Percentiles rank a stretch among this genome's conserved stretches.
These are phyloP conservation scores for Sistotremastrum suecicum DNA, from an alignment of 768 basidiomycete genomes.

Conservation along the genomic window DNA sequence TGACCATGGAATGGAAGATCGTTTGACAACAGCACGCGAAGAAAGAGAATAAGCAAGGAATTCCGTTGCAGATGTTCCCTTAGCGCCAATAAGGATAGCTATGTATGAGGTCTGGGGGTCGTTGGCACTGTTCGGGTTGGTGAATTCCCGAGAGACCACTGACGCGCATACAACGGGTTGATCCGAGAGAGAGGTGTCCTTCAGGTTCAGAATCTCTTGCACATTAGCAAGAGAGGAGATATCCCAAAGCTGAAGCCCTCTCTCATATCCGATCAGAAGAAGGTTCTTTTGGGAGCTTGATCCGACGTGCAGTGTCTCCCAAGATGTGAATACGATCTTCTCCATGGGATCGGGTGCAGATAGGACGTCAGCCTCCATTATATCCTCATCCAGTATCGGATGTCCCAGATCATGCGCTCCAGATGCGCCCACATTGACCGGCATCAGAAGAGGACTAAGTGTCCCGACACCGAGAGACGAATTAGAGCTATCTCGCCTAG, in stretches of 20 bases:
- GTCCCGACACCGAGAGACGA: conserved; percentile 6
- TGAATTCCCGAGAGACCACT: conserved; percentile 24
- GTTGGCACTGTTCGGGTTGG: conserved; percentile 8
- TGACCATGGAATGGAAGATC: conserved; percentile 26
- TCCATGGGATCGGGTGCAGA: conserved; percentile 18
- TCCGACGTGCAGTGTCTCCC: conserved; percentile 15
- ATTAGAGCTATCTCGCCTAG: conserved; percentile 13
- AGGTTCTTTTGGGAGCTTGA: conserved; percentile 21
- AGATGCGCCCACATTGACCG: too few species aligned
- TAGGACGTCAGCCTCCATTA: conserved; percentile 8
- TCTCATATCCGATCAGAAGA: conserved; percentile 38
- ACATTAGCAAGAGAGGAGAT: conserved; percentile 36
- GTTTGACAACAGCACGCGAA: conserved; percentile 35
- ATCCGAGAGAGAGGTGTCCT: conserved; percentile 14
- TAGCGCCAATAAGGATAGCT: conserved; percentile 6
- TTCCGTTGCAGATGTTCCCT: conserved; percentile 8
- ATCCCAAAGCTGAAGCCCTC: conserved; percentile 50
- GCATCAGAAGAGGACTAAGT: conserved; percentile 4
- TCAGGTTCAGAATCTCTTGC: conserved; percentile 39
- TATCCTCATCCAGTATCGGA: not conserved
- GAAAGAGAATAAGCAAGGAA: conserved; percentile 33
- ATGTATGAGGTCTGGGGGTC: conserved; percentile 11
- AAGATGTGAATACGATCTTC: conserved; percentile 17
- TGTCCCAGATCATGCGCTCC: too few species aligned
- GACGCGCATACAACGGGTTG: conserved; percentile 24